phyloP scores from a whole-genome alignment of 768 basidiomycete genomes.

The Glaciozyma martinii region DNA sequence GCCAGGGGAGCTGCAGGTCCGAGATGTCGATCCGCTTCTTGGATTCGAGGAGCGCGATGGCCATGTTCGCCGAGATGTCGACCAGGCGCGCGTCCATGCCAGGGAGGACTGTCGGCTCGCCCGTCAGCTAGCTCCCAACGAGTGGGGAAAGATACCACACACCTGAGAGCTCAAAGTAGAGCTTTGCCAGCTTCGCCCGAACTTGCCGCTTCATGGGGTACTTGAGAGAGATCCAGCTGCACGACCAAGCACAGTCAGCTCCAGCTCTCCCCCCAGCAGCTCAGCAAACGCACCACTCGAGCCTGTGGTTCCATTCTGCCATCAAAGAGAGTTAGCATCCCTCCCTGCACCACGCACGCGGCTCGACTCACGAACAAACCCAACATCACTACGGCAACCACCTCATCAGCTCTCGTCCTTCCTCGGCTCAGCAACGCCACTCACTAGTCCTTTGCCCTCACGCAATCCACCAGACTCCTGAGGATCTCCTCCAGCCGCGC shows the following conservation, averaged over 20 bases:
- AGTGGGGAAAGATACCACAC: constrained; percentile 33
- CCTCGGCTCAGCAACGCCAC: constrained; percentile 51
- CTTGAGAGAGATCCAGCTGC: constrained; percentile 70
- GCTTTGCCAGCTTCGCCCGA: constrained; percentile 60
- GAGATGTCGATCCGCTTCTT: constrained; percentile 66
- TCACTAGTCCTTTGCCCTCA: constrained; percentile 77
- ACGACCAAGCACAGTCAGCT: constrained; percentile 10
- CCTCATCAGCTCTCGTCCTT: neutral
- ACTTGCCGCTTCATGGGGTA: constrained; percentile 77
- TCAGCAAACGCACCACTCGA: constrained; percentile 31
- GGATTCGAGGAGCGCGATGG: constrained; percentile 44
- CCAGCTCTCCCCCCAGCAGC: constrained; percentile 31
- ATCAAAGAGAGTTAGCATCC: constrained; percentile 2
- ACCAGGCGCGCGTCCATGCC: constrained; percentile 65
- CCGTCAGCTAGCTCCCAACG: neutral
- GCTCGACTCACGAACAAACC: constrained; percentile 15
- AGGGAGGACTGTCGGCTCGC: constrained; percentile 41
- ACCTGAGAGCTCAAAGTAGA: constrained; percentile 68
- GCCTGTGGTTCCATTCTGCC: constrained; percentile 35
- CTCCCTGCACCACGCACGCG: neutral
- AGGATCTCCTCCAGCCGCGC: constrained; percentile 41
- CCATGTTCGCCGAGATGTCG: constrained; percentile 56
- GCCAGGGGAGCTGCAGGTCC: constrained; percentile 74
- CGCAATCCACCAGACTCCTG: constrained; percentile 55
- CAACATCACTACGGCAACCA: constrained; percentile 19